Evolutionary conservation across 1,139 yeast genomes (phyloP), one percentile per base, ranked within the genome.

Genomic region (Yamadazyma pseudoaaseri): DNA sequence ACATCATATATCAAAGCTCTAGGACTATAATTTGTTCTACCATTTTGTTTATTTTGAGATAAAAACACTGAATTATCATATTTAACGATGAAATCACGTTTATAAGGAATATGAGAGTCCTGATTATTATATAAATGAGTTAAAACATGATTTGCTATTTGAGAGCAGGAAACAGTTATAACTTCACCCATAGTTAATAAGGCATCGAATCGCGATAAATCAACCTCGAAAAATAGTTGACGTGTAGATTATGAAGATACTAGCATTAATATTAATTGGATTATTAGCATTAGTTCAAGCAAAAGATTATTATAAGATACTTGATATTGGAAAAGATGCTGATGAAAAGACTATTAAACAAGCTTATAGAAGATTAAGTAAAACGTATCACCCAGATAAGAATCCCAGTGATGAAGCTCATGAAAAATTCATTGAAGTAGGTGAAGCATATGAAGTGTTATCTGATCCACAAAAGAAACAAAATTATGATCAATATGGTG

Each of bases 351-450:
- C 90, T 39, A 86, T 92, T 63, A 87, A 86, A 55, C 77, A 80
- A 41, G 96, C 97, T 0, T 92, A 90, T 58, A 65, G 96, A 47
- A 77, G 78, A 41, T 66, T 92, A 44, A 82, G 94, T 46, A 84
- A 89, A 57, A 86, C 86, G 52, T 89, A 77, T 58, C 98, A 92
- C 54, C 98, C 98, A 1, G 98, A 92, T 58, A 92, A 94, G 65
- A 92, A 92, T 52, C 83, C 70, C 4, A 78, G 82, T 45, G 92
- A 86, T 15, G 82, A 74, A 27, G 95, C 97, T 2, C 90, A 86
- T 45, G 82, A 83, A 37, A 82, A 76, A 59, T 92, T 89, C 58
- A 81, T 92, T 34, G 95, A 89, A 56, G 77, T 92, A 18, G 96
- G 96, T 6, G 95, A 85, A 48, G 97, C 97, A 0, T 92, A 92